Percentiles rank a stretch among this genome's conserved stretches.
Conservation (phyloP, 73 alveolate genomes). For the Paramecium sexaurelia region DNA sequence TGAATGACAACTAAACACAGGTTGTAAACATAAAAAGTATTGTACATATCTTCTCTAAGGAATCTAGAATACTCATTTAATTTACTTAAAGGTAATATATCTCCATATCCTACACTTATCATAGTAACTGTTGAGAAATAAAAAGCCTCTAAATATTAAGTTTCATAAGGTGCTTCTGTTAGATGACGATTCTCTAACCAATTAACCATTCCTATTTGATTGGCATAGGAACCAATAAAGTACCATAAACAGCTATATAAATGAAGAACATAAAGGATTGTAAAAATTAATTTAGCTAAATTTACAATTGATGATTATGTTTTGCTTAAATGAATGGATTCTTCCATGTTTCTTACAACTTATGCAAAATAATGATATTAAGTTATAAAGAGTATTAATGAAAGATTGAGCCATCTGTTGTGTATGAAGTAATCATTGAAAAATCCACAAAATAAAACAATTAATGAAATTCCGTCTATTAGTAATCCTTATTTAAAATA, state of each 20-base stretch:
- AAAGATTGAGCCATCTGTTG: not conserved
- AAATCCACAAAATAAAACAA: not conserved
- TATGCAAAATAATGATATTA: not conserved
- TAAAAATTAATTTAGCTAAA: not conserved
- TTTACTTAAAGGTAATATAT: slow-evolving; percentile 49
- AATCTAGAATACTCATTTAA: not conserved
- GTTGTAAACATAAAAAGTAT: slow-evolving; percentile 21
- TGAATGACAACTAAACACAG: slow-evolving; percentile 31
- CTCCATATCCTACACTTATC: slow-evolving; percentile 69
- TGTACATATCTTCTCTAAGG: slow-evolving; percentile 20
- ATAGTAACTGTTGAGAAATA: slow-evolving; percentile 62
- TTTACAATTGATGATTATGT: not conserved
- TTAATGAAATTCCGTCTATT: slow-evolving; percentile 10
- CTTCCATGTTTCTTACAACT: not conserved
- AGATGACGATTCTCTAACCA: not conserved
- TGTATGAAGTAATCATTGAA: not conserved
- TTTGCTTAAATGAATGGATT: slow-evolving; percentile 42
- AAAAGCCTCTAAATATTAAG: slow-evolving; percentile 50
- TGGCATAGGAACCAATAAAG: slow-evolving; percentile 16
- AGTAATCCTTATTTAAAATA: slow-evolving; percentile 1
- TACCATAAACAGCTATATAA: not conserved
- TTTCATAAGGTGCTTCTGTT: not conserved
- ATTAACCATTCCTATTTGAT: not conserved
- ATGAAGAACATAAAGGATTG: slow-evolving; percentile 18
- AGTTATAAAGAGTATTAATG: not conserved